Conservation (phyloP, 352 stramenopile genomes). For the Thalassiosira exigua region DNA sequence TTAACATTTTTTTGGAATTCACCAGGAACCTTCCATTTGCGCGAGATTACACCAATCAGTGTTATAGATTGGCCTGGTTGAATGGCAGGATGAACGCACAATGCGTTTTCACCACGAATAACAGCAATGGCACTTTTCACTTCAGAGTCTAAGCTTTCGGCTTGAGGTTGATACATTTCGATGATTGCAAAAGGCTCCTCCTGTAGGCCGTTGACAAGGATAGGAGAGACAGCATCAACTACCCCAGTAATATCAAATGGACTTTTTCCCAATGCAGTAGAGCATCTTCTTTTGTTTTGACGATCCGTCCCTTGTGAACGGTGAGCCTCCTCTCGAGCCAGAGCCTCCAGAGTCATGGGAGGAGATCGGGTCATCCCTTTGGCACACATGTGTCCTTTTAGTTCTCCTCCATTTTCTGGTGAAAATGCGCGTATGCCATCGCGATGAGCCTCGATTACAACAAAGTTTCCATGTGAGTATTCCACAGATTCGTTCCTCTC, state of each 20-base stretch:
- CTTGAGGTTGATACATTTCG: conserved; percentile 70
- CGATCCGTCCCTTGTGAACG: conserved; percentile 3
- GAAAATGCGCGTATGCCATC: conserved; percentile 27
- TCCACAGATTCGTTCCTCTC: neutral
- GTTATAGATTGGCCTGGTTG: conserved; percentile 52
- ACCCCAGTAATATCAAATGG: conserved; percentile 50
- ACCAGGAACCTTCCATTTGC: conserved; percentile 55
- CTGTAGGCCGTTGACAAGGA: conserved; percentile 64
- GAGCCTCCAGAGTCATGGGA: conserved; percentile 32
- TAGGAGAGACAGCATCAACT: conserved; percentile 78
- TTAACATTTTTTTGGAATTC: conserved; percentile 27
- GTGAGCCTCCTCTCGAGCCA: conserved; percentile 26
- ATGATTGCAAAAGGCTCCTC: conserved; percentile 77
- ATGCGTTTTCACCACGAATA: conserved; percentile 47
- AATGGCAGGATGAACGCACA: conserved; percentile 54
- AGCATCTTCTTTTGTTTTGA: conserved; percentile 27
- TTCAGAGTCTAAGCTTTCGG: conserved; percentile 13
- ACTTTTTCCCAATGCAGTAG: conserved; percentile 23
- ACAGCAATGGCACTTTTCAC: conserved; percentile 51
- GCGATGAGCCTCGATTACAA: conserved; percentile 43
- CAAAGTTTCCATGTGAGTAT: neutral
- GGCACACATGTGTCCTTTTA: conserved; percentile 1
- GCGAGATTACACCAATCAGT: conserved; percentile 44
- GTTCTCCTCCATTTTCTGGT: conserved; percentile 21
- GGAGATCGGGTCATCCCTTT: conserved; percentile 1